Percentiles rank a stretch among this genome's conserved stretches.
Evolutionary conservation across 352 stramenopile genomes (phyloP).

Genomic region (Pythium scleroteichum): DNA sequence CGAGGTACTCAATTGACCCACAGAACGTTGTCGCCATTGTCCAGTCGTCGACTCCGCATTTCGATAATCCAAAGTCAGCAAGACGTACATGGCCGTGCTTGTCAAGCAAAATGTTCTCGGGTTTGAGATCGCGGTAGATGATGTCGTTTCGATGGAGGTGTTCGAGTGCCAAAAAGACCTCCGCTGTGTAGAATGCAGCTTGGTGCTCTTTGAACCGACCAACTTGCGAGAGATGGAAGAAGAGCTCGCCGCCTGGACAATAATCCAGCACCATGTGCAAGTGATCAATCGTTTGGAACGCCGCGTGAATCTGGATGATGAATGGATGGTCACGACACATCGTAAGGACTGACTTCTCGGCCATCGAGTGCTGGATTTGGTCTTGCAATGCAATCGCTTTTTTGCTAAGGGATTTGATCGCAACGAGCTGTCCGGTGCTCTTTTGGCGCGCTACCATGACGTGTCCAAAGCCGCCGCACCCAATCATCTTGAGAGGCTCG

Average conservation of each 20-base stretch:
- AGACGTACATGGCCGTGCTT: constrained; percentile 85
- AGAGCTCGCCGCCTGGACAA: constrained; percentile 76
- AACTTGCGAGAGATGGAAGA: constrained; percentile 82
- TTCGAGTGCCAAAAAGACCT: constrained; percentile 84
- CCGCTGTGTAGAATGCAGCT: constrained; percentile 85
- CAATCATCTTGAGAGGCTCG: constrained; percentile 79
- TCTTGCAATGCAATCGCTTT: constrained; percentile 74
- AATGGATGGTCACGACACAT: constrained; percentile 90
- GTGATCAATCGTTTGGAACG: constrained; percentile 87
- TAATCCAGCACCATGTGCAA: constrained; percentile 77
- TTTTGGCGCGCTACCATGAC: constrained; percentile 77
- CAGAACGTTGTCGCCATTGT: constrained; percentile 79
- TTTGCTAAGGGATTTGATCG: constrained; percentile 87
- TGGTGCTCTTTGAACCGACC: constrained; percentile 78
- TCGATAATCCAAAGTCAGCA: constrained; percentile 90
- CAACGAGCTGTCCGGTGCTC: constrained; percentile 54
- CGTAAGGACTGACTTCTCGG: constrained; percentile 86
- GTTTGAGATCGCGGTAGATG: constrained; percentile 91
- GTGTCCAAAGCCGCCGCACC: constrained; percentile 85
- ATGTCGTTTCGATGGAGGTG: constrained; percentile 72
- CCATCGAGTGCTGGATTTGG: constrained; percentile 84
- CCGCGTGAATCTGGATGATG: constrained; percentile 88
- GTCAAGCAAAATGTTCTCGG: constrained; percentile 91
- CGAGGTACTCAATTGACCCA: constrained; percentile 88
- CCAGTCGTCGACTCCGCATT: constrained; percentile 64